Percentiles rank a stretch among this genome's conserved stretches.
Conservation (phyloP, 1,284 basidiomycete species). For the Trichosporon sp. region DNA sequence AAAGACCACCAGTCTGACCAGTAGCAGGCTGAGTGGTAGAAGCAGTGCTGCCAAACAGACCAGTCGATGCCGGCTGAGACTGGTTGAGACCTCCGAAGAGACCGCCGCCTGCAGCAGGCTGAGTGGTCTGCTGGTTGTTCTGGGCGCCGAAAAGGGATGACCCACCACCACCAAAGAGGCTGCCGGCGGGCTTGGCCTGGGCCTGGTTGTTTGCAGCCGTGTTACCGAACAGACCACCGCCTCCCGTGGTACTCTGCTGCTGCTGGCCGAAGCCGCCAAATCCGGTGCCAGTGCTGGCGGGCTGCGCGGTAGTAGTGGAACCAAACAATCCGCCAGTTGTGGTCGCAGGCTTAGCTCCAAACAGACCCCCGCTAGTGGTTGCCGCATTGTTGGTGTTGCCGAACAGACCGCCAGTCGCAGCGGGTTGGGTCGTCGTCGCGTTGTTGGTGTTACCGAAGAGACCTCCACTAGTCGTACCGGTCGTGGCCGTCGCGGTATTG, state of each 20-base stretch:
- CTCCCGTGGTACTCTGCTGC: conserved; percentile 11
- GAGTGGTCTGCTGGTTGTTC: conserved; percentile 27
- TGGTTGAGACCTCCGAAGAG: conserved; percentile 20
- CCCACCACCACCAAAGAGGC: conserved; percentile 29
- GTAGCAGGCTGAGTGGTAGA: conserved; percentile 19
- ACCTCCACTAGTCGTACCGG: conserved; percentile 38
- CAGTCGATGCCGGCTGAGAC: conserved; percentile 20
- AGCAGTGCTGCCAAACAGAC: conserved; percentile 30
- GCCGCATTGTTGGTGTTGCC: conserved; percentile 33
- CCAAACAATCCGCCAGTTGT: conserved; percentile 50
- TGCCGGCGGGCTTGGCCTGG: conserved; percentile 13
- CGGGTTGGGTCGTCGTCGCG: conserved; percentile 20
- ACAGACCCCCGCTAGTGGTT: conserved; percentile 46
- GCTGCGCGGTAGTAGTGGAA: conserved; percentile 22
- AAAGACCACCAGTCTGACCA: conserved; percentile 28
- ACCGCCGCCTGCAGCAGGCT: conserved; percentile 10
- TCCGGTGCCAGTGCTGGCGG: conserved; percentile 21
- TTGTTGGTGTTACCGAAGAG: conserved; percentile 53
- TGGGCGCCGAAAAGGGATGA: conserved; percentile 53
- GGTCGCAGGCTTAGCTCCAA: conserved; percentile 43
- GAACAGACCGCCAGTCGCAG: conserved; percentile 52
- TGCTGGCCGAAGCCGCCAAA: conserved; percentile 34
- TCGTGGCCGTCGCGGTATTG: conserved; percentile 28
- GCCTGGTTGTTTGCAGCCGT: not conserved
- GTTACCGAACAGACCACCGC: conserved; percentile 28